Percentiles rank a stretch among this genome's conserved stretches.
Conservation (phyloP, 2,329 filamentous ascomycete species). For the Colletotrichum graminicola region DNA sequence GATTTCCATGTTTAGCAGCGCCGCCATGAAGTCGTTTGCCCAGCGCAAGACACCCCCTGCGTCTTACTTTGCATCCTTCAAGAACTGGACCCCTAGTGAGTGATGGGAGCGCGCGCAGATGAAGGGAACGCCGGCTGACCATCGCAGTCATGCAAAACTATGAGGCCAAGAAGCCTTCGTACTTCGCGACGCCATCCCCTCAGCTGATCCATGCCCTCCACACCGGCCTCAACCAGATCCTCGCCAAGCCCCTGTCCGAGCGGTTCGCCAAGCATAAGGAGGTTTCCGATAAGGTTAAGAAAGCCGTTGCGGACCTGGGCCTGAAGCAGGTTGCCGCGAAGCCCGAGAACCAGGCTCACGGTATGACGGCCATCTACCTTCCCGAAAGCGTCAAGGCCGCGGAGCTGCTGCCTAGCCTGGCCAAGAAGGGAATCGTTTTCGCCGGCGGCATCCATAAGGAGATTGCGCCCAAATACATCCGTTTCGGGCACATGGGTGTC, state of each 20-base stretch:
- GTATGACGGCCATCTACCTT: conserved; percentile 97
- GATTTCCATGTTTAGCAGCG: conserved; percentile 92
- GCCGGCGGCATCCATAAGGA: conserved; percentile 97
- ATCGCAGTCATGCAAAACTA: conserved; percentile 94
- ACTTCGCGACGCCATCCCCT: conserved; percentile 96
- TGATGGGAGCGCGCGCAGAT: conserved; percentile 32
- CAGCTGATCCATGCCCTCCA: conserved; percentile 94
- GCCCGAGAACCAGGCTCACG: conserved; percentile 92
- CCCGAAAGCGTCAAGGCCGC: conserved; percentile 85
- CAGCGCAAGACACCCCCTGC: conserved; percentile 83
- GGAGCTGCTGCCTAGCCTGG: conserved; percentile 85
- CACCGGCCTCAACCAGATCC: conserved; percentile 87
- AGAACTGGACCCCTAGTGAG: conserved; percentile 94
- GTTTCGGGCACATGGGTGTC: conserved; percentile 98
- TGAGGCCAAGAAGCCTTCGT: conserved; percentile 95
- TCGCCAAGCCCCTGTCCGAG: conserved; percentile 82
- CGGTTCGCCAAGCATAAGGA: conserved; percentile 86
- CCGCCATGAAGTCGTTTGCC: conserved; percentile 85
- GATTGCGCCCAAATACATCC: conserved; percentile 91
- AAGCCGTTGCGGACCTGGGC: conserved; percentile 82
- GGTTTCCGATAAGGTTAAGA: conserved; percentile 88
- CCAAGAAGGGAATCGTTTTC: conserved; percentile 91
- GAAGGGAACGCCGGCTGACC: conserved; percentile 17
- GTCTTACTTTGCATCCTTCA: conserved; percentile 95
- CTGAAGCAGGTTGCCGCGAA: conserved; percentile 88